A percentile compares a stretch with the other conserved stretches of the same genome.
phyloP scores from a whole-genome alignment of 352 stramenopile species.

The Pythium apleroticum region DNA sequence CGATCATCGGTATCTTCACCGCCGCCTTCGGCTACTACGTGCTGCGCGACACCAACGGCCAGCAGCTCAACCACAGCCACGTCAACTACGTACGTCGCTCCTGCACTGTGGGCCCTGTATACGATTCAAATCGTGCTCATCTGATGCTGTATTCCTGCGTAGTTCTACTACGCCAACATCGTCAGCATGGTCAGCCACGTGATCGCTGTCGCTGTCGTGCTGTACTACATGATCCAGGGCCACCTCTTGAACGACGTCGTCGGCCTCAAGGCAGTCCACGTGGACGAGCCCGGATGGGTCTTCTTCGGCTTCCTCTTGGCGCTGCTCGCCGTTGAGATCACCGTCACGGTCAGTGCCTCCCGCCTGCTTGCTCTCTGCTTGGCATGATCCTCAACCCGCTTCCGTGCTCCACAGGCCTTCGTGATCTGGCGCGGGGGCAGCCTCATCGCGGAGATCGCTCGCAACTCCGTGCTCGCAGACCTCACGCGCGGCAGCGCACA shows the following conservation, averaged over 20 bases:
- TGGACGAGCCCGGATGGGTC: conserved; percentile 34
- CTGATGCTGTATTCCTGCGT: conserved; percentile 4
- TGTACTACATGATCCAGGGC: conserved; percentile 58
- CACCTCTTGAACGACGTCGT: conserved; percentile 62
- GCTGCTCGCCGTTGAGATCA: conserved; percentile 51
- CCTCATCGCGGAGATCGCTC: conserved; percentile 68
- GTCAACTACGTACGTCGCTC: conserved; percentile 29
- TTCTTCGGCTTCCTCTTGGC: conserved; percentile 71
- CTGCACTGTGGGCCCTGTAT: not conserved
- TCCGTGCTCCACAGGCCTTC: conserved; percentile 36
- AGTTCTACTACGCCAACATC: conserved; percentile 64
- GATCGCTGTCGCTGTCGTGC: conserved; percentile 50
- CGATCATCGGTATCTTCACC: conserved; percentile 54
- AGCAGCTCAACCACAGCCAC: conserved; percentile 40
- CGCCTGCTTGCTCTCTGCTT: not conserved
- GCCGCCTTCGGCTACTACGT: conserved; percentile 52
- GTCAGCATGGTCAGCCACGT: conserved; percentile 57
- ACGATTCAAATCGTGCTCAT: not conserved
- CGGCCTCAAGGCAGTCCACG: conserved; percentile 23
- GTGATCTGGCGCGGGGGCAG: conserved; percentile 51
- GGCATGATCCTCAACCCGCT: not conserved
- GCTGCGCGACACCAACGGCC: conserved; percentile 46
- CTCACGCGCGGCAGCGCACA: conserved; percentile 35
- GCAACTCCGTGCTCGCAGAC: conserved; percentile 62
- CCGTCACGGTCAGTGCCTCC: conserved; percentile 53